Evolutionary conservation across 495 filamentous ascomycete species (phyloP).

Genomic region (Trichoderma orchidacearum): DNA sequence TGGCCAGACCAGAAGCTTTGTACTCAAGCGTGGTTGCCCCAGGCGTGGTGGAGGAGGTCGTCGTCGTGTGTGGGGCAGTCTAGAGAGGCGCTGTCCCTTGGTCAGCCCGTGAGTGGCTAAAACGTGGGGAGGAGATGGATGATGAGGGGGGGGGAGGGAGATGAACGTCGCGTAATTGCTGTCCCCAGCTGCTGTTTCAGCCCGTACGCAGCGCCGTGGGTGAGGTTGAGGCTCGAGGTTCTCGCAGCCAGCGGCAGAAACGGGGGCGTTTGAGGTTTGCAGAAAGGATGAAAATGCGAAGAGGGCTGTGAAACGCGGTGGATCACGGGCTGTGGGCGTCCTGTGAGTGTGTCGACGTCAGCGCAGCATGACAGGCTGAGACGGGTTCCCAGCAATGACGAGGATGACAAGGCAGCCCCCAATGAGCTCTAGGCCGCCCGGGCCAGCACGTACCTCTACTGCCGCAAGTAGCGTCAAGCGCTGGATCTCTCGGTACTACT

Average conservation of each 20-base stretch:
- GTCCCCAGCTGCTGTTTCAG: not conserved
- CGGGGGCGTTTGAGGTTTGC: not conserved
- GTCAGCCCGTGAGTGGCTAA: not conserved
- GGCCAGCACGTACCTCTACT: not conserved
- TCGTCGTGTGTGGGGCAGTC: not conserved
- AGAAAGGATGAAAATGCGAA: not conserved
- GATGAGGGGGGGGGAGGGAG: too few relatives aligned
- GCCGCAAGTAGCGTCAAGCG: not conserved
- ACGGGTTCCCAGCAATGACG: not conserved
- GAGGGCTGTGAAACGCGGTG: not conserved
- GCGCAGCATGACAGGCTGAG: not conserved
- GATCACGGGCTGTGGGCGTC: not conserved
- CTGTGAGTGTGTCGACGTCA: constrained; percentile 3
- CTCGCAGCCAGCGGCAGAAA: not conserved
- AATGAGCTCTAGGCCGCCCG: not conserved
- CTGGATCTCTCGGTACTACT: not conserved
- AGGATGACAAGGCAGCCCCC: not conserved
- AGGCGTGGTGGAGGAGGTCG: not conserved
- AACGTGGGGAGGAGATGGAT: not conserved
- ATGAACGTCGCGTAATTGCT: not conserved
- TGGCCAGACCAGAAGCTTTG: not conserved
- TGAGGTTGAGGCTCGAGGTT: not conserved
- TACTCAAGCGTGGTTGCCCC: not conserved
- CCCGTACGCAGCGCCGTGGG: not conserved
- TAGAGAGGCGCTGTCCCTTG: not conserved